A percentile compares a stretch with the other conserved stretches of the same genome.
Conservation (phyloP, 345 rosid species). For the Euphorbia pulcherrima region DNA sequence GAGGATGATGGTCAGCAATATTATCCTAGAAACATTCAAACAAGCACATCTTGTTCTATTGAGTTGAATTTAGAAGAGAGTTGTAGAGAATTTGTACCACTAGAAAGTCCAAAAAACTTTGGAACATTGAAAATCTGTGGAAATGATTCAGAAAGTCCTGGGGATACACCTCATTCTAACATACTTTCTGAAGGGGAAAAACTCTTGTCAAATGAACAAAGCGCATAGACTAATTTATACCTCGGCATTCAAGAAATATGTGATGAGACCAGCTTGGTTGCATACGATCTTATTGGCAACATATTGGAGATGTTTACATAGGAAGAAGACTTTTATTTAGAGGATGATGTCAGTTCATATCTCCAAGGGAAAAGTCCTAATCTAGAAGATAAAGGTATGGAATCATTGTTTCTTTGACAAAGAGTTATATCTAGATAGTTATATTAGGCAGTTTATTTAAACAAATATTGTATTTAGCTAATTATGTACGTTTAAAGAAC, state of each 20-base stretch:
- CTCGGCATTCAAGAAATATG: constrained; percentile 68
- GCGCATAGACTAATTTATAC: constrained; percentile 39
- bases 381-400: constrained; percentile 47
- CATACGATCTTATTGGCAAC: constrained; percentile 59
- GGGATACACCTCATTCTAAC: constrained; percentile 22
- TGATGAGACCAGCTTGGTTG: constrained; percentile 65
- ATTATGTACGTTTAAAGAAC: constrained; percentile 25
- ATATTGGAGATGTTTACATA: constrained; percentile 36
- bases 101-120: constrained; percentile 16
- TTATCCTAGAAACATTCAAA: constrained; percentile 17
- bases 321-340: constrained; percentile 39
- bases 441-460: neutral
- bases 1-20: constrained; percentile 24
- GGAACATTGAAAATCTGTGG: constrained; percentile 12
- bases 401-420: neutral
- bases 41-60: constrained; percentile 22
- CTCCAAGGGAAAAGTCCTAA: constrained; percentile 40
- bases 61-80: constrained; percentile 47
- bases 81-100: constrained; percentile 43
- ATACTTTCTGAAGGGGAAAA: constrained; percentile 22
- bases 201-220: constrained; percentile 22
- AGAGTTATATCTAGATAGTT: neutral
- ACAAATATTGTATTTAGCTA: too few relatives aligned
- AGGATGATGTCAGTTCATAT: constrained; percentile 34
- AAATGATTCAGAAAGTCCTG: constrained; percentile 20